Evolutionary conservation across 1,139 yeast species (phyloP).

Genomic region (Entelexis sorbosivorans): DNA sequence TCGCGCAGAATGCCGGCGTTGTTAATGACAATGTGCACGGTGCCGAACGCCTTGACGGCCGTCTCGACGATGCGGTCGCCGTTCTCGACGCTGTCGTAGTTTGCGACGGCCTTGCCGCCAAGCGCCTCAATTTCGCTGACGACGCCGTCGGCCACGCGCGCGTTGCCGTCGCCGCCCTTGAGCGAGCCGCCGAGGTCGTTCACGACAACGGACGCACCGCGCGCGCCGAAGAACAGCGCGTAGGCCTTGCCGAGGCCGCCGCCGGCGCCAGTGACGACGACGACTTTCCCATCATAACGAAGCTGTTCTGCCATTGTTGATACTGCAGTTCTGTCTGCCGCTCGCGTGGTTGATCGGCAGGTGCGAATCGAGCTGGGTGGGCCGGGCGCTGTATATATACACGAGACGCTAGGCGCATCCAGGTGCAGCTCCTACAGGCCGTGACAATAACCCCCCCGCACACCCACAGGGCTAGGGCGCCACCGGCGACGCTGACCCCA

Average conservation of each 20-base stretch:
- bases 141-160: slow-evolving; percentile 72
- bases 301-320: slow-evolving; percentile 24
- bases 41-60: slow-evolving; percentile 77
- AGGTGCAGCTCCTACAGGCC: background rate
- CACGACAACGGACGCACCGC: slow-evolving; percentile 88
- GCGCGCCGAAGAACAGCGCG: slow-evolving; percentile 72
- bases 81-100: slow-evolving; percentile 79
- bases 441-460: slow-evolving; percentile 3
- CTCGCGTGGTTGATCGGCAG: background rate
- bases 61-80: slow-evolving; percentile 81
- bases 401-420: slow-evolving; percentile 2
- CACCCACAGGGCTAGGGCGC: background rate
- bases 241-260: slow-evolving; percentile 91
- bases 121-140: slow-evolving; percentile 66
- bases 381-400: slow-evolving; percentile 1
- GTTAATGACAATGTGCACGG: slow-evolving; percentile 80
- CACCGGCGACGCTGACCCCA: slow-evolving; percentile 3
- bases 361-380: background rate
- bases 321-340: background rate
- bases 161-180: slow-evolving; percentile 41
- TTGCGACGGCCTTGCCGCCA: slow-evolving; percentile 88
- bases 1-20: slow-evolving; percentile 89
- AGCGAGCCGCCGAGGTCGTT: slow-evolving; percentile 86
- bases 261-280: slow-evolving; percentile 91
- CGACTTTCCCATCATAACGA: slow-evolving; percentile 68